phyloP scores from a whole-genome alignment of 305 asterid genomes.

The Solanum aculeatissimum region DNA sequence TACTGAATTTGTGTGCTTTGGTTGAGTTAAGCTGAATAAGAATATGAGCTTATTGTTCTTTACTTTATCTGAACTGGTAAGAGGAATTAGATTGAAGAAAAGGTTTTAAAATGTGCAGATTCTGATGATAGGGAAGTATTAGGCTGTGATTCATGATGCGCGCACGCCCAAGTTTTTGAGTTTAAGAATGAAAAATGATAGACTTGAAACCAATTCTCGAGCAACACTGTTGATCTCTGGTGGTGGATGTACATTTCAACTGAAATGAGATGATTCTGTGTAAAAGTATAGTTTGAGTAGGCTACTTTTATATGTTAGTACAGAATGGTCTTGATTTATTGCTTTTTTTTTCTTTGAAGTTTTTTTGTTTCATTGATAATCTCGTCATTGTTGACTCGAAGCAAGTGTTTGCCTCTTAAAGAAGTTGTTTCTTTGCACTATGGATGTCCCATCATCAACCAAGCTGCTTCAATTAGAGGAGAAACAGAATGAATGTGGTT shows the following conservation, averaged over 20 bases:
- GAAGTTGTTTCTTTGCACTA: neutral
- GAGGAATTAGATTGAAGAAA: neutral
- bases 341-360: neutral
- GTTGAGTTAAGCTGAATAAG: neutral
- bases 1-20: neutral
- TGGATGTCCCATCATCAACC: neutral
- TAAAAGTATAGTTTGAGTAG: neutral
- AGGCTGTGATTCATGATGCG: neutral
- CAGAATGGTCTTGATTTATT: neutral
- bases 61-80: neutral
- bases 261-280: neutral
- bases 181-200: neutral
- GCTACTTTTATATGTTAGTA: neutral
- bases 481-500: neutral
- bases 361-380: neutral
- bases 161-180: neutral
- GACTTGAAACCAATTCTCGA: neutral
- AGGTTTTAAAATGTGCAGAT: neutral
- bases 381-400: neutral
- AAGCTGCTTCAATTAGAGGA: neutral
- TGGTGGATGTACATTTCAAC: neutral
- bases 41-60: neutral
- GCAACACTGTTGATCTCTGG: neutral
- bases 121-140: neutral
- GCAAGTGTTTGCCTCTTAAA: neutral